Base-by-base conservation (phyloP, 2,329 filamentous ascomycete genomes). In the Capronia coronata region DNA sequence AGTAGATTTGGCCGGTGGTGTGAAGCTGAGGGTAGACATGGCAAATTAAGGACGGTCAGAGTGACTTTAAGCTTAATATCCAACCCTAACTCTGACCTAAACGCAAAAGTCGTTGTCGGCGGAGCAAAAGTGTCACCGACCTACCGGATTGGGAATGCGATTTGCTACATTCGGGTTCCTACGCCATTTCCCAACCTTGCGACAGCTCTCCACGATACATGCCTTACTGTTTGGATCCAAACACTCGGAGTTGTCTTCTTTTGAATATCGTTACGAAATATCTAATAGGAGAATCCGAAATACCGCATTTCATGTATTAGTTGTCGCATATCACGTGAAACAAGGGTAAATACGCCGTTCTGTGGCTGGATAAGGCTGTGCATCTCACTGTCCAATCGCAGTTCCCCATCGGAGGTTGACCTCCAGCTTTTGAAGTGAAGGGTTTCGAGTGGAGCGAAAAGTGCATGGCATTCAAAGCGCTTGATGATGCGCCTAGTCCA, bases 381-480 rank as follows among this genome's bases (percentile, higher is more conserved):
- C 34, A 32, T 10, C 7, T 32, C 29, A 32, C 7, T 3, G 29
- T 32, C 29, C 29, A 3, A 32, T n/a, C 29, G 7, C 29, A n/a
- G 3, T 9, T 3, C n/a, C 29, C 3, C n/a, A n/a, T n/a, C n/a
- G 29, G 13, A 11, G 29, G 7, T 32, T 32, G 29, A 10, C 13
- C 29, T 32, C 13, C 29, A n/a, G 29, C 29, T 7, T n/a, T 7
- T n/a, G n/a, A 32, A 32, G 29, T 32, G 29, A 32, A 32, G 29
- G 29, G 29, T 32, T n/a, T 32, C 13, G 7, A 32, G 29, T 32
- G 29, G 29, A 32, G 29, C 29, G 13, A 32, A 32, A 32, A 10
- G 29, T 32, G 29, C 34, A 37, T 37, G 34, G 18, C 34, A 37
- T 19, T 37, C 34, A 37, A 37, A 37, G 34, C 34, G 34, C 34